Percentiles rank a stretch among this genome's conserved stretches.
Evolutionary conservation across 2,329 filamentous ascomycete species (phyloP).

Genomic region (Nemania sp.): DNA sequence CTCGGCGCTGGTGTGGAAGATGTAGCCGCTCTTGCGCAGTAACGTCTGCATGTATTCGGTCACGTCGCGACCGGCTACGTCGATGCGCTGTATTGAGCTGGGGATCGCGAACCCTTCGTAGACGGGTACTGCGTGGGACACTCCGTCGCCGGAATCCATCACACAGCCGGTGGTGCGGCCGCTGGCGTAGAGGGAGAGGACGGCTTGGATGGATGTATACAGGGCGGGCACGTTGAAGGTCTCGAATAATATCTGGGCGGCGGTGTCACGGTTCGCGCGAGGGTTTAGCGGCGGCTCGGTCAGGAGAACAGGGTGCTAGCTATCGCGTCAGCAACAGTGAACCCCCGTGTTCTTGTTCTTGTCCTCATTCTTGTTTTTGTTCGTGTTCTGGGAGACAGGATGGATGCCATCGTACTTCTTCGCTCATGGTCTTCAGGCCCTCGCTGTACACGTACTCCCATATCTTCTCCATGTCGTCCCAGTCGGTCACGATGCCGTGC

Average conservation of each 20-base stretch:
- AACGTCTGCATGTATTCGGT: slow-evolving; percentile 93
- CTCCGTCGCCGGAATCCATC: slow-evolving; percentile 91
- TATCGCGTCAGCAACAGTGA: slow-evolving; percentile 13
- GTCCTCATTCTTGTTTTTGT: not conserved
- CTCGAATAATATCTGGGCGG: slow-evolving; percentile 97
- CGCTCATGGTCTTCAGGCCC: slow-evolving; percentile 92
- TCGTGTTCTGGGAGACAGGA: too few relatives aligned
- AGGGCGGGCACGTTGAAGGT: slow-evolving; percentile 97
- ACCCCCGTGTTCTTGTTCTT: not conserved
- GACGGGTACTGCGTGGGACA: slow-evolving; percentile 95
- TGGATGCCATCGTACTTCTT: slow-evolving; percentile 66
- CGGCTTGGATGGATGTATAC: slow-evolving; percentile 96
- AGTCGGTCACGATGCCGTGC: slow-evolving; percentile 97
- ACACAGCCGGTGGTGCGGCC: slow-evolving; percentile 96
- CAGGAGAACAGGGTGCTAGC: slow-evolving; percentile 86
- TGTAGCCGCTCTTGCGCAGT: slow-evolving; percentile 86
- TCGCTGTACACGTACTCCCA: slow-evolving; percentile 98
- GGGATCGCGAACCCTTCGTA: slow-evolving; percentile 98
- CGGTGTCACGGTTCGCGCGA: slow-evolving; percentile 90
- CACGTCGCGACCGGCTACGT: slow-evolving; percentile 93
- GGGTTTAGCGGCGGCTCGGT: slow-evolving; percentile 97
- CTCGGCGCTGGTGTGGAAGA: slow-evolving; percentile 97
- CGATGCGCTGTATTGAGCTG: slow-evolving; percentile 91
- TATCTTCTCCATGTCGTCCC: slow-evolving; percentile 99
- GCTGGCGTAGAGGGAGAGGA: slow-evolving; percentile 92